phyloP scores from a whole-genome alignment of 768 basidiomycete species.

The Omphalotus guepiniiformis region DNA sequence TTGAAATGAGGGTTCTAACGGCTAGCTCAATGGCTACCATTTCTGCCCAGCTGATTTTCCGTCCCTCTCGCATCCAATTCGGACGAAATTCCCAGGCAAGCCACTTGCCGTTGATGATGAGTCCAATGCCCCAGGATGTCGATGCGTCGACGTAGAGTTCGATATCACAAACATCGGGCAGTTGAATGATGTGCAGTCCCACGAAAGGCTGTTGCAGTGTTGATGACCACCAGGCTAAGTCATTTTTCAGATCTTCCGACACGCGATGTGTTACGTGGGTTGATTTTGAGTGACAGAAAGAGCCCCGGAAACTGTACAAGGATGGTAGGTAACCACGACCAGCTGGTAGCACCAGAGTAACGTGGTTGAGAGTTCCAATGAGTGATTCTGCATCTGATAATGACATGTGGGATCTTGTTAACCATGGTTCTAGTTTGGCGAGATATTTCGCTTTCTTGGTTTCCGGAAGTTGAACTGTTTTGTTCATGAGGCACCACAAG shows the following conservation, averaged over 20 bases:
- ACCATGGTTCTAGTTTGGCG: constrained; percentile 18
- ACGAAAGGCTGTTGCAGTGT: neutral
- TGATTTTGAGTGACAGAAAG: constrained; percentile 14
- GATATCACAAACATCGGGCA: constrained; percentile 17
- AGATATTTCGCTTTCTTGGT: constrained; percentile 28
- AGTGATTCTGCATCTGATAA: constrained; percentile 21
- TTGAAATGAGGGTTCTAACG: constrained; percentile 24
- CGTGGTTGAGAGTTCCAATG: constrained; percentile 33
- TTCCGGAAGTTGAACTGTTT: constrained; percentile 26
- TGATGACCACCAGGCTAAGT: constrained; percentile 2
- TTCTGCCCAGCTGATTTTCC: constrained; percentile 42
- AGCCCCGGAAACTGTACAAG: constrained; percentile 22
- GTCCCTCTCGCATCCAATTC: constrained; percentile 23
- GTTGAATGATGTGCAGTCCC: constrained; percentile 5
- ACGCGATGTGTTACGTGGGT: neutral
- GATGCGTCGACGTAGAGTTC: constrained; percentile 37
- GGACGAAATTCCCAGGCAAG: constrained; percentile 33
- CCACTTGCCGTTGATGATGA: constrained; percentile 31
- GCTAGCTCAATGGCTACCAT: constrained; percentile 41
- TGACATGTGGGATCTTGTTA: constrained; percentile 5
- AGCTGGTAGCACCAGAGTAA: constrained; percentile 24
- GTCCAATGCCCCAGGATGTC: constrained; percentile 35
- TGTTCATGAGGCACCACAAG: constrained; percentile 25
- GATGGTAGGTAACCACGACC: constrained; percentile 27
- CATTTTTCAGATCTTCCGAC: neutral